phyloP scores from a whole-genome alignment of 1,284 basidiomycete genomes.

The Rhodotorula sp. region DNA sequence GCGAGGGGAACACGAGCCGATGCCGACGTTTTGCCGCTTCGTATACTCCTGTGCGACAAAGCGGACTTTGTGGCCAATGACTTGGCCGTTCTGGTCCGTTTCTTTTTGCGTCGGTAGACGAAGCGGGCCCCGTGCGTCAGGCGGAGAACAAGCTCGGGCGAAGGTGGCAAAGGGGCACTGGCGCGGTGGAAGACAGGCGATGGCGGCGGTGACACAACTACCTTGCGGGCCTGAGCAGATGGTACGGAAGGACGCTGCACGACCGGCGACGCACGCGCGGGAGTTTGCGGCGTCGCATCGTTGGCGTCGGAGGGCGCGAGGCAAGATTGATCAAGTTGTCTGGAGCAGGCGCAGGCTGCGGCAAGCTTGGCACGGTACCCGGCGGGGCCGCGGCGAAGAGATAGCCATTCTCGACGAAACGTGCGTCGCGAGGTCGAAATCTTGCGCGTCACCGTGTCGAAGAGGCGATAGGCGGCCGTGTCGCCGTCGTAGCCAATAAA shows the following conservation, averaged over 20 bases:
- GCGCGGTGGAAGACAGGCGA: too few species aligned
- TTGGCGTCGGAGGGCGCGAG: slow-evolving; percentile 39
- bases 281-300: neutral
- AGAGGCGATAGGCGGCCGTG: neutral
- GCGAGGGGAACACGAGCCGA: slow-evolving; percentile 44
- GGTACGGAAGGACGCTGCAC: too few species aligned
- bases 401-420: slow-evolving; percentile 6
- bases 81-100: slow-evolving; percentile 48
- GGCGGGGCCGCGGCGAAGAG: neutral
- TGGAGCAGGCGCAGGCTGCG: neutral
- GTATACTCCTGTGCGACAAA: too few species aligned
- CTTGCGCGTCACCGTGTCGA: neutral
- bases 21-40: slow-evolving; percentile 10
- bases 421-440: neutral
- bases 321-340: neutral
- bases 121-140: slow-evolving; percentile 48
- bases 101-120: slow-evolving; percentile 49
- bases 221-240: too few species aligned
- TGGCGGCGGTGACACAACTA: too few species aligned
- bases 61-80: slow-evolving; percentile 42
- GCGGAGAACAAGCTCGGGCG: neutral
- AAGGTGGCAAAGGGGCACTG: too few species aligned
- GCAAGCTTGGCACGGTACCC: neutral
- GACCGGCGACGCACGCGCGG: neutral
- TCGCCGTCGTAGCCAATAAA: too few species aligned